Evolutionary conservation across 345 rosid species (phyloP).

Genomic region (Limnanthes douglasii): DNA sequence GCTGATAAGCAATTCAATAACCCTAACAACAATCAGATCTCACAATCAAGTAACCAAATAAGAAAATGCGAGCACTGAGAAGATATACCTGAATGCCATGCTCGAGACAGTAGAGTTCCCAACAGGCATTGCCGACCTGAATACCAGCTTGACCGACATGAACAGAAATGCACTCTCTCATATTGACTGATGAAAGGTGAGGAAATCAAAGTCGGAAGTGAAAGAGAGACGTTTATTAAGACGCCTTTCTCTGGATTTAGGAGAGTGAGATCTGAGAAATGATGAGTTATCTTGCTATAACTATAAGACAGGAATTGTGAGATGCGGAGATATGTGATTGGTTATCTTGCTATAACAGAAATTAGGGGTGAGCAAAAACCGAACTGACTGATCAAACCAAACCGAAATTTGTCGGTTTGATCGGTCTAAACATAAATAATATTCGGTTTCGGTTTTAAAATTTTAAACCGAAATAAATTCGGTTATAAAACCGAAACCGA

Average conservation of each 20-base stretch:
- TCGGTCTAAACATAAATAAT: too few species aligned
- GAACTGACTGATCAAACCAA: too few species aligned
- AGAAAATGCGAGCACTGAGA: not conserved
- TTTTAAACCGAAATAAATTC: too few species aligned
- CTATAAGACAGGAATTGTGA: constrained; percentile 9
- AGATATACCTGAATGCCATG: constrained; percentile 53
- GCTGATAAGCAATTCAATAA: not conserved
- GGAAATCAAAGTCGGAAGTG: not conserved
- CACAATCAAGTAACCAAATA: not conserved
- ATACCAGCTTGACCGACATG: constrained; percentile 79
- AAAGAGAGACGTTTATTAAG: constrained; percentile 41
- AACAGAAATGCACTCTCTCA: constrained; percentile 69
- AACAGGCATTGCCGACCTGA: constrained; percentile 71
- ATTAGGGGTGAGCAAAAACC: too few species aligned
- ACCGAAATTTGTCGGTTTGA: too few species aligned
- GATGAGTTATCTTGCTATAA: not conserved
- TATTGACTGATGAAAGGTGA: constrained; percentile 5
- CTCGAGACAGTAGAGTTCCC: constrained; percentile 56
- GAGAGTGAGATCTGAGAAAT: not conserved
- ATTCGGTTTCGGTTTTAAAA: too few species aligned
- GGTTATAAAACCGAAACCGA: too few species aligned
- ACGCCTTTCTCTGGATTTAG: constrained; percentile 29
- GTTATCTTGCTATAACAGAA: too few species aligned
- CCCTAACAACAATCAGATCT: not conserved
- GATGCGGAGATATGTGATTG: constrained; percentile 8